These are phyloP conservation scores for Biancaea sappan DNA, from an alignment of 306 rosid genomes.

Conservation along the genomic window DNA sequence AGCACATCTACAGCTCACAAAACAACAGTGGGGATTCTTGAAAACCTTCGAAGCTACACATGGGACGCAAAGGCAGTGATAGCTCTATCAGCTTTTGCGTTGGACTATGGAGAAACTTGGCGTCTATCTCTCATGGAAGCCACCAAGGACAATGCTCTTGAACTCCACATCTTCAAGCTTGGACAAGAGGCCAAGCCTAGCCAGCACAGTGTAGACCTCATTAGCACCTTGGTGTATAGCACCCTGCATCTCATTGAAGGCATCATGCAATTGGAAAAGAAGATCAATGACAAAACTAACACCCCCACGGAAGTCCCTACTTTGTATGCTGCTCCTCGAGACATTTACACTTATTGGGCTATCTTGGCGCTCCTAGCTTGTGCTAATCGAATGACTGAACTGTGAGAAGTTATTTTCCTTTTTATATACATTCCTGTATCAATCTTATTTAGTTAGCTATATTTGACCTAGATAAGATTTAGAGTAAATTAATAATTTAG, in stretches of 20 bases:
- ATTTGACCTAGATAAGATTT: too few species aligned
- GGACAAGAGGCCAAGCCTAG: conserved; percentile 14
- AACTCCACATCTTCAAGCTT: conserved; percentile 14
- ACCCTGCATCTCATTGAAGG: conserved; percentile 39
- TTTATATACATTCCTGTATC: not conserved
- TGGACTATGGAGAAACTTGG: conserved; percentile 59
- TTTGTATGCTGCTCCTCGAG: conserved; percentile 35
- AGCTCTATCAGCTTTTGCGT: conserved; percentile 53
- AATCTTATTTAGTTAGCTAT: too few species aligned
- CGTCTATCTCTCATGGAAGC: conserved; percentile 40
- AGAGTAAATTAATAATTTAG: too few species aligned
- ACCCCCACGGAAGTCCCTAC: conserved; percentile 34
- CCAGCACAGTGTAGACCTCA: conserved; percentile 26
- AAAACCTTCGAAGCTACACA: conserved; percentile 37
- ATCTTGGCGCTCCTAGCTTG: too few species aligned
- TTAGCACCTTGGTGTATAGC: conserved; percentile 39
- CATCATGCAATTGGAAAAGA: conserved; percentile 35
- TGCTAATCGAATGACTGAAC: too few species aligned
- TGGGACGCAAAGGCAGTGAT: conserved; percentile 66
- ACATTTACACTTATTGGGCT: conserved; percentile 50
- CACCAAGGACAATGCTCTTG: not conserved
- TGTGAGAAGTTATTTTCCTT: too few species aligned
- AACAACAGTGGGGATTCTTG: conserved; percentile 42
- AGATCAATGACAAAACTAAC: not conserved
- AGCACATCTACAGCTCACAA: conserved; percentile 24